These are phyloP conservation scores for Castanospermum australe DNA, from an alignment of 306 rosid species.

Conservation along the genomic window DNA sequence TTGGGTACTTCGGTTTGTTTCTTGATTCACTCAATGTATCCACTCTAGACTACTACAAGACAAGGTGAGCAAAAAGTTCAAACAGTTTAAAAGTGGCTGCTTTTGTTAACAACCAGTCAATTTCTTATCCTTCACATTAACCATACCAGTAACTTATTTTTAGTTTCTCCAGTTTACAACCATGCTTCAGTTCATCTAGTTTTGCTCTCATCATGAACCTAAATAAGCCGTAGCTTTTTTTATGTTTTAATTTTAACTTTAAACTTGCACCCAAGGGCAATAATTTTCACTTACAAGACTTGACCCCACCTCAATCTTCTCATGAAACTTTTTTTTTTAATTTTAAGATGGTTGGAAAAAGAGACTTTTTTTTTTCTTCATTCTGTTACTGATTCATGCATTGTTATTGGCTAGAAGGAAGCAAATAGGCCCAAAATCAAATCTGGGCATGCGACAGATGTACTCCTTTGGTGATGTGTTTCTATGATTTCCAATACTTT, in stretches of 20 bases:
- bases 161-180: not conserved
- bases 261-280: not conserved
- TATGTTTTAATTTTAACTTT: not conserved
- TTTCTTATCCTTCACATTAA: not conserved
- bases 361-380: not conserved
- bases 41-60: not conserved
- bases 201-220: not conserved
- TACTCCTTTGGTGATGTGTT: not conserved
- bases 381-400: not conserved
- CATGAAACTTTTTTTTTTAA: not conserved
- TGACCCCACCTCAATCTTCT: not conserved
- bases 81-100: not conserved
- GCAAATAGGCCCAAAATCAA: not conserved
- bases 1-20: not conserved
- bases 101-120: not conserved
- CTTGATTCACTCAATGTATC: not conserved
- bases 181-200: not conserved
- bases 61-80: not conserved
- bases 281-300: not conserved
- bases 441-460: not conserved
- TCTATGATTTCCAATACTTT: not conserved
- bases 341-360: not conserved
- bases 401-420: not conserved
- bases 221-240: not conserved
- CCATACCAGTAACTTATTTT: not conserved